Evolutionary conservation across 352 stramenopile species (phyloP), one percentile per base, ranked within the genome.

Genomic region (Pythium grandisporangium): DNA sequence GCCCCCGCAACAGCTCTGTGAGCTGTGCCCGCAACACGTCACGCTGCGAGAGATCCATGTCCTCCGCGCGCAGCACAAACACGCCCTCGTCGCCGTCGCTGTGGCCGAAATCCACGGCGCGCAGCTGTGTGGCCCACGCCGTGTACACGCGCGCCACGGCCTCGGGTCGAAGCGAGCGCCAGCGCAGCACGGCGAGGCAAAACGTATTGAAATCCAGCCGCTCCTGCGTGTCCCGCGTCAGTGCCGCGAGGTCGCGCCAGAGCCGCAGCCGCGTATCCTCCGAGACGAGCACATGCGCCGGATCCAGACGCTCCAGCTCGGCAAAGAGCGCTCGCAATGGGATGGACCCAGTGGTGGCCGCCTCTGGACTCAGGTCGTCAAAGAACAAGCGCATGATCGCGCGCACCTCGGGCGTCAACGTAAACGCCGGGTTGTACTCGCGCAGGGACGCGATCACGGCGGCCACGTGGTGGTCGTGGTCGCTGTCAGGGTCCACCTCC

Each of bases 301-400:
- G 73, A 48, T 89, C 79, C 19, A 87, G 45, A 0, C 70, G 76
- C 51, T 71, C 61, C 32, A 92, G 75, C 43, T 82, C 78, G 30
- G 66, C 53, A 13, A 80, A 66, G 11, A 92, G 38, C 7, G 63
- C 61, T 6, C 50, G 54, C 3, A 76, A 51, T 33, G 63, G 61
- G 41, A 92, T 71, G 3, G 67, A 79, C 20, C 72, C 71, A n/a
- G n/a, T n/a, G n/a, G n/a, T n/a, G 3, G 53, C 34, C 1, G 42
- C 51, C 36, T 84, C 66, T 6, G 74, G 74, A 10, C 59, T 45
- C 39, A 92, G 48, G 37, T 87, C 70, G 17, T 76, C 54, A 38
- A 92, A 92, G 51, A 92, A 85, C 17, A 67, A 61, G 37, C 71
- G 73, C 67, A 92, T 74, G 55, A 92, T 87, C 43, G 72, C 70